These are phyloP conservation scores for Anisodus acutangulus DNA, from an alignment of 257 asterid genomes.

Conservation along the genomic window DNA sequence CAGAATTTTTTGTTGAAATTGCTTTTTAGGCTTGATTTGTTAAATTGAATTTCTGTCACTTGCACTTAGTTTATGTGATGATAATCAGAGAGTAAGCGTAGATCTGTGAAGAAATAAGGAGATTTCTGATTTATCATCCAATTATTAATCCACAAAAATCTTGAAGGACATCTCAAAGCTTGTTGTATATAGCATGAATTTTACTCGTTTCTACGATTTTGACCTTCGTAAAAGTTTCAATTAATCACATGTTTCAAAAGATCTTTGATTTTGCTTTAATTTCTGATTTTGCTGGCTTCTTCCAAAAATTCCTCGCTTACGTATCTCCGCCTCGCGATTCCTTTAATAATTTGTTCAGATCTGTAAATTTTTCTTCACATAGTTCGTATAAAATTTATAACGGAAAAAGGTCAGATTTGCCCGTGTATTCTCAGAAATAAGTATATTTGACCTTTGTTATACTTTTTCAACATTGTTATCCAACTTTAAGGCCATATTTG, in stretches of 20 bases:
- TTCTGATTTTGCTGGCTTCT: neutral
- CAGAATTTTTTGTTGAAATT: neutral
- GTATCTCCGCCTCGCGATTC: constrained; percentile 21
- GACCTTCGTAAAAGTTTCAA: neutral
- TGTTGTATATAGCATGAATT: neutral
- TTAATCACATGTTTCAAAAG: neutral
- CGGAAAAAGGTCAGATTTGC: no score
- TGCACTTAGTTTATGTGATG: neutral
- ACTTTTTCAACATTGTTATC: no score
- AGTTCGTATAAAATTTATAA: neutral
- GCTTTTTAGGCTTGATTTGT: neutral
- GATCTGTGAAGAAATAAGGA: constrained; percentile 22
- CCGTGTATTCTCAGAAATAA: no score
- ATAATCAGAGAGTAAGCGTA: neutral
- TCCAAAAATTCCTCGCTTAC: neutral
- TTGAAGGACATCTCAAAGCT: neutral
- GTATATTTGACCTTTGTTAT: no score
- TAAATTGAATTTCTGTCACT: neutral
- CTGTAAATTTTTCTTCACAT: neutral
- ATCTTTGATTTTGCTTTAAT: neutral
- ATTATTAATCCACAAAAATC: neutral
- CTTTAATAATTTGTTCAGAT: constrained; percentile 20
- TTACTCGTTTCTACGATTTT: neutral
- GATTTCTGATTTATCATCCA: neutral
- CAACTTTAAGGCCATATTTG: no score